Conservation (phyloP, 257 asterid species). For the Ilex asprella region DNA sequence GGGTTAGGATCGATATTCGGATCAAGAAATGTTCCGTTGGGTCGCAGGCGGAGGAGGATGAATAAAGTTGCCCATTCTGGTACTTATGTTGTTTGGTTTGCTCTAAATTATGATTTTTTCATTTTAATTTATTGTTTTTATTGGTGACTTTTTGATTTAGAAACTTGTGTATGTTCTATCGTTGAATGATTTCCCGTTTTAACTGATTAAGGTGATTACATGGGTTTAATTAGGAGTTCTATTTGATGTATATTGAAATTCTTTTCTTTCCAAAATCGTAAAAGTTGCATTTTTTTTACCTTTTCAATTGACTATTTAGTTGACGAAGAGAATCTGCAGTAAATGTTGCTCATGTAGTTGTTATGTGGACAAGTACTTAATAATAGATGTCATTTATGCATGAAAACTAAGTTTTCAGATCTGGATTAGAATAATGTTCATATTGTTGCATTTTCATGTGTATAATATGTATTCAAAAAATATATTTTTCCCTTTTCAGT, state of each 20-base stretch:
- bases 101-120: not conserved
- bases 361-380: slow-evolving; percentile 5
- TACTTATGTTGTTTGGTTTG: slow-evolving; percentile 10
- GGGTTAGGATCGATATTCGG: slow-evolving; percentile 12
- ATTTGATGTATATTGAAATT: no score
- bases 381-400: slow-evolving; percentile 15
- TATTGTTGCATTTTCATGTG: not conserved
- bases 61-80: slow-evolving; percentile 30
- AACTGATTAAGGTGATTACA: no score
- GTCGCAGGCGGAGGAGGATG: slow-evolving; percentile 38
- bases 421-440: slow-evolving; percentile 12
- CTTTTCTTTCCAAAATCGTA: no score
- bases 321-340: slow-evolving; percentile 2
- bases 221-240: no score
- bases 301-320: not conserved
- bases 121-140: not conserved
- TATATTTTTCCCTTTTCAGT: not conserved
- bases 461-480: not conserved
- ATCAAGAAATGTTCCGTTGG: slow-evolving; percentile 32
- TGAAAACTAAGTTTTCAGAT: slow-evolving; percentile 10
- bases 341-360: not conserved
- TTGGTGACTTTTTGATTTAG: not conserved
- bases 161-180: not conserved
- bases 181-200: no score
- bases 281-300: no score